Percentiles rank a stretch among this genome's conserved stretches.
Evolutionary conservation across 2,329 filamentous ascomycete species (phyloP).

Genomic region (Aspergillus tubingensis): DNA sequence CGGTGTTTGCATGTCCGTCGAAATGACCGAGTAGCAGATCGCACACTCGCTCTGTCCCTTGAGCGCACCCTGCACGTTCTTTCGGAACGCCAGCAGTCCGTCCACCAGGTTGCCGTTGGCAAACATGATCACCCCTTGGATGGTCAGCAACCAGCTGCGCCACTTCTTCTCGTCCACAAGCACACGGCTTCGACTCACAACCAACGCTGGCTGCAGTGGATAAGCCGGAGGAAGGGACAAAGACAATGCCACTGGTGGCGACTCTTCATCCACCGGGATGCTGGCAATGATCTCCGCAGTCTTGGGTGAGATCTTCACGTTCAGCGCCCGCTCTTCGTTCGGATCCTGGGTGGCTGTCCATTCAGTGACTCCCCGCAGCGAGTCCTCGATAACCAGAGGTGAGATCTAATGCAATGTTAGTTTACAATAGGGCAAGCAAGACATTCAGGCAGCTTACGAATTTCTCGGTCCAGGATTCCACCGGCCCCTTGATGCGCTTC

Average conservation of each 20-base stretch:
- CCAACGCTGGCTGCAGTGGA: slow-evolving; percentile 75
- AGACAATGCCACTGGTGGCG: slow-evolving; percentile 77
- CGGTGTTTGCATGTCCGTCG: slow-evolving; percentile 81
- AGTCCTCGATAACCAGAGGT: slow-evolving; percentile 43
- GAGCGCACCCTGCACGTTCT: slow-evolving; percentile 82
- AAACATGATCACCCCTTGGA: slow-evolving; percentile 90
- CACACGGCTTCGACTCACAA: slow-evolving; percentile 77
- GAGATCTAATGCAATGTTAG: slow-evolving; percentile 39
- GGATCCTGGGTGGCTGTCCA: slow-evolving; percentile 48
- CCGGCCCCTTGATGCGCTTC: slow-evolving; percentile 74
- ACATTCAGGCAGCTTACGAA: slow-evolving; percentile 71
- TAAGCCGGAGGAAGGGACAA: slow-evolving; percentile 79
- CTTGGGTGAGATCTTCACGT: slow-evolving; percentile 70
- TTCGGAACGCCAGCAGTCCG: slow-evolving; percentile 78
- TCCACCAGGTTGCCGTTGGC: slow-evolving; percentile 87
- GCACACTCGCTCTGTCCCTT: slow-evolving; percentile 95
- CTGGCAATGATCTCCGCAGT: slow-evolving; percentile 77
- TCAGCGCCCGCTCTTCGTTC: slow-evolving; percentile 56
- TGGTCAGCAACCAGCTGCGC: slow-evolving; percentile 85
- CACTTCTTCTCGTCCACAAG: slow-evolving; percentile 89
- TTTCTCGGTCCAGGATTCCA: slow-evolving; percentile 83
- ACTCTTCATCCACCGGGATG: slow-evolving; percentile 85
- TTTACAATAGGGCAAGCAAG: background rate
- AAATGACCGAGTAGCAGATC: slow-evolving; percentile 95
- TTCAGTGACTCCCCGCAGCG: slow-evolving; percentile 42